phyloP scores from a whole-genome alignment of 2,329 filamentous ascomycete genomes.

The Sordariomycetes sp. region DNA sequence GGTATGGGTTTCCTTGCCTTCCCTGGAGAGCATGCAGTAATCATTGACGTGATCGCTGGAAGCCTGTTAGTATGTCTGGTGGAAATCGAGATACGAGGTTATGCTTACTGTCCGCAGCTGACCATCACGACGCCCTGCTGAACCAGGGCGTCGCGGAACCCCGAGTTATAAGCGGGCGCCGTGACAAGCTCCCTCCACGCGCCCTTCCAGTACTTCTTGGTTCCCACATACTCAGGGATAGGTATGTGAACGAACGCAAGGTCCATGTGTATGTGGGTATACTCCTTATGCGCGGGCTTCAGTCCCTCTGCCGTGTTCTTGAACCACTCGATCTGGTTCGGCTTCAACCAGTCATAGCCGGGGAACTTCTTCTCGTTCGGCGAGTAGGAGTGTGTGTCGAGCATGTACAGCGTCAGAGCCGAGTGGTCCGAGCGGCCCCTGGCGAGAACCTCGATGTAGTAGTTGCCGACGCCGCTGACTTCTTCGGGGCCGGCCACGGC shows the following conservation, averaged over 20 bases:
- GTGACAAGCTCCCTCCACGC: constrained; percentile 76
- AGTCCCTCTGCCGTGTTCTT: constrained; percentile 62
- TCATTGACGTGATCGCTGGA: constrained; percentile 87
- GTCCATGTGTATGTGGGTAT: constrained; percentile 88
- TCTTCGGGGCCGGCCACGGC: constrained; percentile 73
- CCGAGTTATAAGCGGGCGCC: constrained; percentile 78
- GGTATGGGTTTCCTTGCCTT: constrained; percentile 25
- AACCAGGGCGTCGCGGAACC: constrained; percentile 84
- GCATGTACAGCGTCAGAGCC: constrained; percentile 84
- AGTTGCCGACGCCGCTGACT: constrained; percentile 88
- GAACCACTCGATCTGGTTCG: constrained; percentile 93
- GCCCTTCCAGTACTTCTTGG: constrained; percentile 44
- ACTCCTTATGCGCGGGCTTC: constrained; percentile 69
- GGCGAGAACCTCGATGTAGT: constrained; percentile 81
- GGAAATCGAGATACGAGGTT: background rate
- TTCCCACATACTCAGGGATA: constrained; percentile 71
- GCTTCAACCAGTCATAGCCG: constrained; percentile 98
- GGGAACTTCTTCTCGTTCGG: constrained; percentile 78
- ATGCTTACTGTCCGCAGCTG: constrained; percentile 75
- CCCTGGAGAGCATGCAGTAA: constrained; percentile 66
- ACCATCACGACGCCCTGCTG: constrained; percentile 79
- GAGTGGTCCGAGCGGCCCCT: constrained; percentile 73
- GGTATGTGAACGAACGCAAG: constrained; percentile 97
- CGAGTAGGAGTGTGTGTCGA: constrained; percentile 88
- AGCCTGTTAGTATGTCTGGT: background rate